These are phyloP conservation scores for Rutstroemia sp. DNA, from an alignment of 2,329 filamentous ascomycete genomes.

Conservation along the genomic window DNA sequence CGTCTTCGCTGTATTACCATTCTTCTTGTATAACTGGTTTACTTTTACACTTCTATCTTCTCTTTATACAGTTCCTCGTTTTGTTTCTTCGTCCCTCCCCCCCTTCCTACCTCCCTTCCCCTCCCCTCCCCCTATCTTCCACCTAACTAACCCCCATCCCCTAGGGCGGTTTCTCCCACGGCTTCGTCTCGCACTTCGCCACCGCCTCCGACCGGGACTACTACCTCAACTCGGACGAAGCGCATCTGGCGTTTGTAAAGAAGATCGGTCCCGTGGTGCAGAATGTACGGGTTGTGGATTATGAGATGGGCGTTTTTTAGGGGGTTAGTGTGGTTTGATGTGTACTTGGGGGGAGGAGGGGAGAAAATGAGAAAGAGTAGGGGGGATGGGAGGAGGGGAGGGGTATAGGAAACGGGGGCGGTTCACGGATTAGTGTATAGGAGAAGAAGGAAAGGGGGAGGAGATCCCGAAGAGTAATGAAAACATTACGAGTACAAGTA, in stretches of 20 bases:
- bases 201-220: slow-evolving; percentile 58
- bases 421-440: too few relatives aligned
- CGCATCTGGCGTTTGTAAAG: slow-evolving; percentile 52
- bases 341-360: neutral
- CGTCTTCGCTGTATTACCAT: too few relatives aligned
- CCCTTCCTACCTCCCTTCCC: too few relatives aligned
- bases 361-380: neutral
- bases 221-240: slow-evolving; percentile 58
- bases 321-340: neutral
- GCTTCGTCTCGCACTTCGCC: slow-evolving; percentile 61
- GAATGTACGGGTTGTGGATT: slow-evolving; percentile 54
- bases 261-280: slow-evolving; percentile 40
- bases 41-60: too few relatives aligned
- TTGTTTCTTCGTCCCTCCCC: neutral
- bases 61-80: too few relatives aligned
- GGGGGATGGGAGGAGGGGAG: neutral
- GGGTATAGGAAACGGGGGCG: too few relatives aligned
- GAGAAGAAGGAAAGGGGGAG: too few relatives aligned
- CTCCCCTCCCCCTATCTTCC: too few relatives aligned
- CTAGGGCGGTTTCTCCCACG: slow-evolving; percentile 58
- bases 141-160: neutral
- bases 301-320: slow-evolving; percentile 43
- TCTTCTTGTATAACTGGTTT: too few relatives aligned
- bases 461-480: too few relatives aligned
- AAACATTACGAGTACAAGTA: too few relatives aligned